A percentile compares a stretch with the other conserved stretches of the same genome.
These are phyloP conservation scores for Halophytophthora batemanensis DNA, from an alignment of 352 stramenopile species.

Conservation along the genomic window DNA sequence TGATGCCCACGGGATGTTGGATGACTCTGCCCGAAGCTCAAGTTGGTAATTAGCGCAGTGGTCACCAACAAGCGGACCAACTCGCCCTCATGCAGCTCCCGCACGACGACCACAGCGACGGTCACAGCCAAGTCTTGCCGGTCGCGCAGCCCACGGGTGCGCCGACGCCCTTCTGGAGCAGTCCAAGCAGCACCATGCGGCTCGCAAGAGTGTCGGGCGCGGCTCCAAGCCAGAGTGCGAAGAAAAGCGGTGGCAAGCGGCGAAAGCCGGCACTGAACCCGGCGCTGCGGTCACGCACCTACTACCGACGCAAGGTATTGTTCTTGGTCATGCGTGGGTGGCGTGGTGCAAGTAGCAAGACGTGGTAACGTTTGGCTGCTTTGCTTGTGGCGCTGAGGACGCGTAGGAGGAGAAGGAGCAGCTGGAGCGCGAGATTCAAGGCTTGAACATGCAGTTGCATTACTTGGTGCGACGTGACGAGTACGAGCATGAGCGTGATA, in stretches of 20 bases:
- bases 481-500: slow-evolving; percentile 22
- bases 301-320: slow-evolving; percentile 44
- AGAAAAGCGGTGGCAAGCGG: not conserved
- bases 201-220: not conserved
- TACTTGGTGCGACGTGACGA: slow-evolving; percentile 19
- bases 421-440: slow-evolving; percentile 24
- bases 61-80: no score
- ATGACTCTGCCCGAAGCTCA: no score
- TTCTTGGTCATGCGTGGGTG: not conserved
- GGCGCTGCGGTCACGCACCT: slow-evolving; percentile 26
- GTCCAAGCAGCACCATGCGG: not conserved
- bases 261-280: slow-evolving; percentile 5
- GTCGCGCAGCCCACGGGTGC: no score
- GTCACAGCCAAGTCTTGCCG: no score
- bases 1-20: no score
- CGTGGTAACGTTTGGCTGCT: no score
- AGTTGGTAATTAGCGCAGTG: no score
- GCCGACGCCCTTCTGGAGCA: not conserved
- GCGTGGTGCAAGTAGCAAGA: no score
- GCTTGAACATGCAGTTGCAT: slow-evolving; percentile 25
- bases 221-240: not conserved
- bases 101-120: no score
- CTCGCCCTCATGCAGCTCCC: no score
- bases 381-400: not conserved
- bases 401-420: slow-evolving; percentile 33